phyloP scores from a whole-genome alignment of 164 flowering plant species.

The Macadamia integrifolia region DNA sequence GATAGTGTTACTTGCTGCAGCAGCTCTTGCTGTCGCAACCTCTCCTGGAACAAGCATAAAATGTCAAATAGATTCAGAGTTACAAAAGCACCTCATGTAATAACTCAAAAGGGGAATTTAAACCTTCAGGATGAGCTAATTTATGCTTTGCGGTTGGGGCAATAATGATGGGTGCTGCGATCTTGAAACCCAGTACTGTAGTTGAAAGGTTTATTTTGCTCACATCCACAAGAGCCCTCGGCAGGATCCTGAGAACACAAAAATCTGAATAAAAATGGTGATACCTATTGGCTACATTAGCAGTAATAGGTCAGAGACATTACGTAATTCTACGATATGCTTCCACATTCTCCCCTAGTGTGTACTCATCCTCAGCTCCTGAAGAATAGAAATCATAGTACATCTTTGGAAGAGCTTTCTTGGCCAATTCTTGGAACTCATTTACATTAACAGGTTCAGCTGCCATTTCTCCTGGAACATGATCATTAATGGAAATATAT shows the following conservation, averaged over 20 bases:
- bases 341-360: constrained; percentile 50
- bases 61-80: neutral
- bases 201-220: constrained; percentile 61
- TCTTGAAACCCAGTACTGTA: constrained; percentile 45
- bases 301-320: neutral
- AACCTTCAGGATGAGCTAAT: constrained; percentile 77
- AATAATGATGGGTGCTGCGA: constrained; percentile 69
- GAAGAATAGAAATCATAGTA: constrained; percentile 65
- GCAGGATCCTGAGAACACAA: constrained; percentile 49
- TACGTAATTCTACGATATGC: constrained; percentile 72
- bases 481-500: neutral
- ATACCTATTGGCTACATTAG: neutral
- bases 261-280: neutral
- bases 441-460: constrained; percentile 54
- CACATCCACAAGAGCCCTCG: constrained; percentile 72
- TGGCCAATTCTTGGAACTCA: constrained; percentile 69
- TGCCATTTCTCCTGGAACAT: constrained; percentile 36
- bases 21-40: constrained; percentile 79
- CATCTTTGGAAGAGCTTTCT: constrained; percentile 69
- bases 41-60: constrained; percentile 44
- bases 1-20: constrained; percentile 60
- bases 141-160: constrained; percentile 70
- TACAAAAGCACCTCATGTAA: neutral
- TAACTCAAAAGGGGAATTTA: neutral
- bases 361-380: constrained; percentile 78